Base-by-base conservation (phyloP, 352 stramenopile genomes). In the Pythium aphanidermatum region DNA sequence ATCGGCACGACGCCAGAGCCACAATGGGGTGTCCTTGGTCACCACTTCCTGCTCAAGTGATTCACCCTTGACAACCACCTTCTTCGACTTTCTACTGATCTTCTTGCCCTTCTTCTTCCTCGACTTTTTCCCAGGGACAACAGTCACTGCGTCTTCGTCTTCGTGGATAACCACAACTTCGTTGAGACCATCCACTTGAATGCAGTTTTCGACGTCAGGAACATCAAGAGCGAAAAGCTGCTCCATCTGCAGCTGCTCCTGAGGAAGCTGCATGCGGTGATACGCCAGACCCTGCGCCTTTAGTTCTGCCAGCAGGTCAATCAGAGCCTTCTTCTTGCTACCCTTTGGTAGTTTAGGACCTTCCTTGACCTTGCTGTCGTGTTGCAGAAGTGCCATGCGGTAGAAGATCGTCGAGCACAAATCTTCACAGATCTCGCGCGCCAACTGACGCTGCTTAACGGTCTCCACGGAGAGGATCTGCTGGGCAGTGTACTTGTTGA, bases 271-370 rank as follows among this genome's bases (percentile, higher is more conserved):
- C 36, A 83, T 68, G 44, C 80, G 76, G 36, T 92, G 77, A 49
- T 86, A 86, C 16, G 51, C 51, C 52, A 96, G 74, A 0, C 90
- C 92, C 19, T 96, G 83, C 1, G 69, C 66, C 44, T 94, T 89
- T 2, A 98, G 60, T 45, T 91, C 89, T 10, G 65, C 58, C 5
- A 99, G 82, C 16, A 99, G 63, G 53, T 99, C 96, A 20, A 98
- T 82, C 5, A 99, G 63, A 13, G 96, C 96, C 48, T 97, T 88
- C 72, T 98, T 96, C 68, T 99, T 99, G 20, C 97, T 92, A 36
- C 86, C 89, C 68, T 98, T 97, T 0, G 92, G 92, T 14, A 88
- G 59, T 25, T 93, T 96, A 20, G 66, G 67, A 13, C 61, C 57
- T 40, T 95, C 74, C 46, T 91, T 81, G 0, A 83, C 61, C 29